Base-by-base conservation (phyloP, 176 grass and related monocot species). In the Triticum urartu region DNA sequence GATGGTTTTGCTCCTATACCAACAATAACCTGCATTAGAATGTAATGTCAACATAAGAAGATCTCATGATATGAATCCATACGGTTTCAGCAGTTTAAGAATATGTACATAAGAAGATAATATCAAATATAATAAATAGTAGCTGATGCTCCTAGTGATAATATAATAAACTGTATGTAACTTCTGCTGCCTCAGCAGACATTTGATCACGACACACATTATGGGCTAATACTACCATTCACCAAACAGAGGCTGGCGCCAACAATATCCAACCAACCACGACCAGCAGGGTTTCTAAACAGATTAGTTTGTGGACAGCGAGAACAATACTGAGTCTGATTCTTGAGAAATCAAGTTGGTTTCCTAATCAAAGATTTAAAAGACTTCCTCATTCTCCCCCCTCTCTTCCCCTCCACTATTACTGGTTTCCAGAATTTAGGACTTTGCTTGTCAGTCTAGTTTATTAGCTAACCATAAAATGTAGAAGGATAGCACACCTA, bases 1-100 rank as follows among this genome's bases (percentile, higher is more conserved):
- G 89, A 93, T 89, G 95, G 95, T 84, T 92, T 95, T 61, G 95
- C 95, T 79, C 95, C 93, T 71, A 98, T 94, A 83, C 95, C 95
- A 43, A 98, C 90, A 91, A 98, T 84, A 58, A 98, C 93, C 95
- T 98, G 85, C 66, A 91, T 42, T 73, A 38, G 9, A 54, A 36
- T 28, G 65, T 75, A 48, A 60, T 52, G 62, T 60, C 83, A 80
- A 80, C 61, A 79, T 47, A 58, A 34, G 62, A 21, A 21, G 17
- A 73, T 58, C n/a, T 26, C 73, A 68, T 61, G 21, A 26, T 15
- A 72, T 70, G 64, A 38, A 26, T 52, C n/a, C 50, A 56, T 72
- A 7, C n/a, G 6, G 32, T 72, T 59, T 60, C 15, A 26, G 39
- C 4, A 39, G 33, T 60, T 15, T 48, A 74, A 68, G 17, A 32